These are phyloP conservation scores for Taiwanofungus camphoratus DNA, from an alignment of 1,284 basidiomycete species.

Conservation along the genomic window DNA sequence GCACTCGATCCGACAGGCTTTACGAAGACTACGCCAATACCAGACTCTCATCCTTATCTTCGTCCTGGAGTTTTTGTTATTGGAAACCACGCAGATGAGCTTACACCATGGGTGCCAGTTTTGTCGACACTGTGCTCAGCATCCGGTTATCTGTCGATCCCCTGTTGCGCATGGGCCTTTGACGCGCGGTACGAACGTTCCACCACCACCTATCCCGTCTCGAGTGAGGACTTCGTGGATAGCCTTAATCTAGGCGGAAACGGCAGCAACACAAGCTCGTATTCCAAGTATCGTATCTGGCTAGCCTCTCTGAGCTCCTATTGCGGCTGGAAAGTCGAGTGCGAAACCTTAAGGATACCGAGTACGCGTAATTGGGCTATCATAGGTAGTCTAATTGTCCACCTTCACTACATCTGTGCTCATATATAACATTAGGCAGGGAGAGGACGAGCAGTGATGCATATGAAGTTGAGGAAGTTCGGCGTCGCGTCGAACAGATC, in stretches of 20 bases:
- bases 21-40: not conserved
- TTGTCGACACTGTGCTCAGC: constrained; percentile 55
- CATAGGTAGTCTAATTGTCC: constrained; percentile 50
- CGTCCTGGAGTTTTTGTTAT: constrained; percentile 68
- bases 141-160: constrained; percentile 83
- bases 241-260: constrained; percentile 55
- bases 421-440: constrained; percentile 16
- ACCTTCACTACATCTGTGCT: not conserved
- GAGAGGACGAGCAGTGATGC: constrained; percentile 24
- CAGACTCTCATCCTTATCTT: constrained; percentile 20
- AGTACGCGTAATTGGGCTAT: constrained; percentile 92
- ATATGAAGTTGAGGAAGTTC: constrained; percentile 21
- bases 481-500: constrained; percentile 35
- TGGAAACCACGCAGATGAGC: constrained; percentile 94
- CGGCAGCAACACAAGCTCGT: constrained; percentile 53
- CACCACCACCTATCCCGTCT: constrained; percentile 32
- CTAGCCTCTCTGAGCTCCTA: constrained; percentile 61
- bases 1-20: constrained; percentile 56
- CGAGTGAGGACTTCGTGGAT: constrained; percentile 37
- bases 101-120: constrained; percentile 87
- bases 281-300: constrained; percentile 81
- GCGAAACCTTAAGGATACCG: constrained; percentile 84
- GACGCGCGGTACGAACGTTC: constrained; percentile 58
- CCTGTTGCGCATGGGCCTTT: constrained; percentile 84
- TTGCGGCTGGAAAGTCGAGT: constrained; percentile 85